Evolutionary conservation across 164 flowering plant species (phyloP).

Genomic region (Vitis amurensis): DNA sequence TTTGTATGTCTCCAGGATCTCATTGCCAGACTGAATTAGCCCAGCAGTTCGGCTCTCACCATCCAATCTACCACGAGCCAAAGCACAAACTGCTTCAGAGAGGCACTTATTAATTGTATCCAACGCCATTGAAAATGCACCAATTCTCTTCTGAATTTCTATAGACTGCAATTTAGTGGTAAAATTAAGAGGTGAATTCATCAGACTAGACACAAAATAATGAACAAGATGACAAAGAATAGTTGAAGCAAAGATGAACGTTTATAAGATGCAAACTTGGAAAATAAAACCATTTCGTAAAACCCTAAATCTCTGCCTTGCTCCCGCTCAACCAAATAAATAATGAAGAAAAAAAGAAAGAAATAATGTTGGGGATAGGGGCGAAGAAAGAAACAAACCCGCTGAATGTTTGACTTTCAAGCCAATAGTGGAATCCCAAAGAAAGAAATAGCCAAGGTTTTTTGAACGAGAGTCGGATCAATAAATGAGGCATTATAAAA

Average conservation of each 20-base stretch:
- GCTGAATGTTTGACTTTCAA: too few relatives aligned
- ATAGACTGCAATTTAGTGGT: slow-evolving; percentile 52
- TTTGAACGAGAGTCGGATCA: too few relatives aligned
- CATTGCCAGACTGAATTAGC: slow-evolving; percentile 84
- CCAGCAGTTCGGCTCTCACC: slow-evolving; percentile 91
- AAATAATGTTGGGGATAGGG: too few relatives aligned
- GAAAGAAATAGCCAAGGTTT: too few relatives aligned
- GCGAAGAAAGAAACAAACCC: too few relatives aligned
- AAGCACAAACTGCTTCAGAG: slow-evolving; percentile 85
- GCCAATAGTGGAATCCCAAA: too few relatives aligned
- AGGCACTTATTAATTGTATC: slow-evolving; percentile 94
- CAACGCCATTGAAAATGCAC: slow-evolving; percentile 87
- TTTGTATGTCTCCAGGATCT: slow-evolving; percentile 74
- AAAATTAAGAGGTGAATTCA: slow-evolving; percentile 1
- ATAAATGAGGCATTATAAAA: too few relatives aligned
- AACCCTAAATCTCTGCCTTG: too few relatives aligned
- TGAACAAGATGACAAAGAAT: background rate
- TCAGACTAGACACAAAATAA: slow-evolving; percentile 2
- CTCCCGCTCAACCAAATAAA: too few relatives aligned
- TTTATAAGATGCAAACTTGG: too few relatives aligned
- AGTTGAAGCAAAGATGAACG: background rate
- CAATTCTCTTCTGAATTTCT: slow-evolving; percentile 88
- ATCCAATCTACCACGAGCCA: slow-evolving; percentile 85
- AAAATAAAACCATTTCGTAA: too few relatives aligned
- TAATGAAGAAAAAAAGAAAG: too few relatives aligned